phyloP scores from a whole-genome alignment of 2,329 filamentous ascomycete species.

The Calcarisporium arbuscula region DNA sequence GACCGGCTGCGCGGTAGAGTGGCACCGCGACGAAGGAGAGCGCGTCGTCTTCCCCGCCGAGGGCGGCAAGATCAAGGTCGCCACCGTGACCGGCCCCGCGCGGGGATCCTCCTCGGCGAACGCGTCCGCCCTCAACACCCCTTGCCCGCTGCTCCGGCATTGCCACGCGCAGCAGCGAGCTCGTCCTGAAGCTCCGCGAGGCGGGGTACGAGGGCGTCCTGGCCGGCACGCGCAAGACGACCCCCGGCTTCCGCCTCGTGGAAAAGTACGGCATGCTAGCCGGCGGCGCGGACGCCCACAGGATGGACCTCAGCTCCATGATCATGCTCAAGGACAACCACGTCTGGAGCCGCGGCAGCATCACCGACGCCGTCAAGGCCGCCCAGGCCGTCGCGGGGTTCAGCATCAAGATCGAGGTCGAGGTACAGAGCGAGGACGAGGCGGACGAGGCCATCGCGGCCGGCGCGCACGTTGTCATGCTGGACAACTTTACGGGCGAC shows the following conservation, averaged over 20 bases:
- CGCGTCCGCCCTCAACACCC: slow-evolving; percentile 83
- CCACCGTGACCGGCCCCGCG: slow-evolving; percentile 80
- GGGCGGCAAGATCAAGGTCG: slow-evolving; percentile 53
- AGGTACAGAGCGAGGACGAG: slow-evolving; percentile 82
- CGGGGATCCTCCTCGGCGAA: slow-evolving; percentile 81
- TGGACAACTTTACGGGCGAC: slow-evolving; percentile 87
- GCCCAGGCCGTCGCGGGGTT: slow-evolving; percentile 84
- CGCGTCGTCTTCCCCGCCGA: slow-evolving; percentile 52
- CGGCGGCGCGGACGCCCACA: slow-evolving; percentile 84
- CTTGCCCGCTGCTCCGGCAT: slow-evolving; percentile 88
- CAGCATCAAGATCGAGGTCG: slow-evolving; percentile 89
- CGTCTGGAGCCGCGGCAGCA: slow-evolving; percentile 84
- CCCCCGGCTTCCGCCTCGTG: slow-evolving; percentile 87
- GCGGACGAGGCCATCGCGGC: slow-evolving; percentile 87
- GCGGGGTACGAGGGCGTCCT: slow-evolving; percentile 76
- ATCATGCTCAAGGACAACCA: slow-evolving; percentile 99
- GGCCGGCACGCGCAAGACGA: slow-evolving; percentile 96
- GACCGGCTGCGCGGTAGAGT: slow-evolving; percentile 84
- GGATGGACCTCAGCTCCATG: slow-evolving; percentile 89
- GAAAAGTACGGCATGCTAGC: slow-evolving; percentile 98
- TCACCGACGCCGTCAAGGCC: slow-evolving; percentile 76
- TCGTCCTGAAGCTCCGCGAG: slow-evolving; percentile 49
- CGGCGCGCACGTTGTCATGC: slow-evolving; percentile 92
- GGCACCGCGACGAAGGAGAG: slow-evolving; percentile 74
- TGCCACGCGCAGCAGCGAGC: slow-evolving; percentile 59